These are phyloP conservation scores for Penicillium roqueforti DNA, from an alignment of 495 filamentous ascomycete genomes.

Conservation along the genomic window DNA sequence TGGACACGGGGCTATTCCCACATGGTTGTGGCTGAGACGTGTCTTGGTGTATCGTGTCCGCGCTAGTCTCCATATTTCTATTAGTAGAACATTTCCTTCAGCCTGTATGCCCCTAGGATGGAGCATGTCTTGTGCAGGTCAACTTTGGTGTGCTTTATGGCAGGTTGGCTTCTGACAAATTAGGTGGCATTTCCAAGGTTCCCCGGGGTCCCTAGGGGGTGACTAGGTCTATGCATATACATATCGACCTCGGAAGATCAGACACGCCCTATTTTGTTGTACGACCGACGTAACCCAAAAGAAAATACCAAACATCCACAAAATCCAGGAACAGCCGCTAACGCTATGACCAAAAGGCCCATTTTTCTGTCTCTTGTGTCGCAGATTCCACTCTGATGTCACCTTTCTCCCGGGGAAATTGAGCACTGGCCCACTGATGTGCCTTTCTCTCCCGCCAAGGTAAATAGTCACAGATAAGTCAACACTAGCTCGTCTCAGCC, in stretches of 20 bases:
- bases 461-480: constrained; percentile 16
- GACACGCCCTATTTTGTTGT: background rate
- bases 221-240: no score
- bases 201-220: background rate
- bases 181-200: background rate
- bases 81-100: constrained; percentile 23
- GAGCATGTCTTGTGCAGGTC: background rate
- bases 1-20: constrained; percentile 19
- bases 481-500: constrained; percentile 17
- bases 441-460: constrained; percentile 12
- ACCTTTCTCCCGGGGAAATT: constrained; percentile 24
- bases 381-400: constrained; percentile 21
- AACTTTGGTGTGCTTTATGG: background rate
- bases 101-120: constrained; percentile 9
- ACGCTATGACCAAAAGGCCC: constrained; percentile 21
- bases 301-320: background rate
- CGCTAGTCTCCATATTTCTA: constrained; percentile 31
- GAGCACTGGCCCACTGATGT: constrained; percentile 24
- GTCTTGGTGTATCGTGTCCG: constrained; percentile 23
- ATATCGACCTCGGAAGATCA: background rate
- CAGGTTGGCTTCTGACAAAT: constrained; percentile 1
- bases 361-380: background rate
- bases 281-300: background rate
- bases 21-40: constrained; percentile 35
- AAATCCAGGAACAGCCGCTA: constrained; percentile 8